phyloP scores from a whole-genome alignment of 2,329 filamentous ascomycete genomes.

The Colletotrichum plurivorum region DNA sequence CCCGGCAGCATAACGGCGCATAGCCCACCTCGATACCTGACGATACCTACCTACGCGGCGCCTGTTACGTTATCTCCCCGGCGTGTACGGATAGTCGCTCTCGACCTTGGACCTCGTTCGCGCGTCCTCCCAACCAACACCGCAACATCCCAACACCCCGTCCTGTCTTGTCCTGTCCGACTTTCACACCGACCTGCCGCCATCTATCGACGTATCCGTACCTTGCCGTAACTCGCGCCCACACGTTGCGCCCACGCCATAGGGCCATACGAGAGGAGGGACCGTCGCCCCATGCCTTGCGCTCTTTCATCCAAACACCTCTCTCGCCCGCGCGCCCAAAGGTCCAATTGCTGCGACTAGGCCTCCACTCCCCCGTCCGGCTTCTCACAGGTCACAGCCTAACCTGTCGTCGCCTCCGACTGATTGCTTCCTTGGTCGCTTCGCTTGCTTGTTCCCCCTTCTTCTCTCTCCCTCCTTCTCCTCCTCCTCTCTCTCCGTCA shows the following conservation, averaged over 20 bases:
- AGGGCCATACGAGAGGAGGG: not conserved
- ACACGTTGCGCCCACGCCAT: conserved; percentile 18
- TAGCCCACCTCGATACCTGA: too few species aligned
- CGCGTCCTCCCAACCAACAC: conserved; percentile 1
- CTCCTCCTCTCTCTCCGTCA: not conserved
- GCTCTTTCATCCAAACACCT: conserved; percentile 36
- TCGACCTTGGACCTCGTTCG: not conserved
- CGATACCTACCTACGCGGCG: not conserved
- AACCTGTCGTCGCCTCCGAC: conserved; percentile 17
- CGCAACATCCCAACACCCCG: conserved; percentile 21
- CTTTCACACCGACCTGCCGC: conserved; percentile 37
- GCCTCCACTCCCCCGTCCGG: conserved; percentile 28
- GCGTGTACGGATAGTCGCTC: not conserved
- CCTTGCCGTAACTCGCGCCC: conserved; percentile 4
- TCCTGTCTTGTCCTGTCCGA: conserved; percentile 22
- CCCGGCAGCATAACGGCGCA: too few species aligned
- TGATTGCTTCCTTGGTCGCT: conserved; percentile 29
- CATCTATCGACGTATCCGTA: conserved; percentile 13
- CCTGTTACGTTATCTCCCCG: too few species aligned
- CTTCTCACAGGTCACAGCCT: conserved; percentile 31
- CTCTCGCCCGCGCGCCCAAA: not conserved
- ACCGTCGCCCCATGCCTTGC: conserved; percentile 32
- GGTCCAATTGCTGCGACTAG: conserved; percentile 26
- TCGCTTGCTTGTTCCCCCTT: conserved; percentile 16
- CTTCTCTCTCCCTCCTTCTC: not conserved